Evolutionary conservation across 345 rosid genomes (phyloP).

Genomic region (Salix brachista): DNA sequence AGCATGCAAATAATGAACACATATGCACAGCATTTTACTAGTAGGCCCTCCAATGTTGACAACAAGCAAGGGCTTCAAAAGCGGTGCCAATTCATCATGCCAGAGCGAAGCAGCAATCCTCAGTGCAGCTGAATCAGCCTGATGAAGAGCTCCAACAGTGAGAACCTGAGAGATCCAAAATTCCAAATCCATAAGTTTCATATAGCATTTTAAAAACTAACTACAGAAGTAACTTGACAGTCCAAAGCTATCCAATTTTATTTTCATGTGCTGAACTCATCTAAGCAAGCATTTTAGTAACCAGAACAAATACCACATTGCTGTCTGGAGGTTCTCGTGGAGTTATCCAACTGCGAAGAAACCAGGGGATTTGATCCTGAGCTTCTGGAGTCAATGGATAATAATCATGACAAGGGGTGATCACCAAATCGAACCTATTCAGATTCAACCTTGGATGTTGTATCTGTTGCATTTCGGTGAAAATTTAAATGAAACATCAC

Average conservation of each 20-base stretch:
- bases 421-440: slow-evolving; percentile 28
- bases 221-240: not conserved
- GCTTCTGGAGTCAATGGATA: slow-evolving; percentile 28
- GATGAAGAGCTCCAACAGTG: slow-evolving; percentile 25
- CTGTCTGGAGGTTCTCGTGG: slow-evolving; percentile 27
- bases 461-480: slow-evolving; percentile 16
- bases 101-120: slow-evolving; percentile 19
- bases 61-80: slow-evolving; percentile 30
- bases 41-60: slow-evolving; percentile 35
- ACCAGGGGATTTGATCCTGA: slow-evolving; percentile 28
- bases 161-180: slow-evolving; percentile 20
- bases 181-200: slow-evolving; percentile 21
- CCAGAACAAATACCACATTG: slow-evolving; percentile 20
- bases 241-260: not conserved
- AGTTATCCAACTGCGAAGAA: slow-evolving; percentile 27
- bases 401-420: slow-evolving; percentile 29
- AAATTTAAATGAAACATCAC: not conserved
- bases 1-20: not conserved
- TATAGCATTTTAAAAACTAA: not conserved
- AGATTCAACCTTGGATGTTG: slow-evolving; percentile 30
- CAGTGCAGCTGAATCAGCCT: slow-evolving; percentile 16
- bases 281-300: slow-evolving; percentile 9
- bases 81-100: slow-evolving; percentile 16
- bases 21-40: slow-evolving; percentile 1
- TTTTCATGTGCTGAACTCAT: not conserved